Conservation (phyloP, 371 early-diverging fungal genomes). For the Apophysomyces trapeziformis region DNA sequence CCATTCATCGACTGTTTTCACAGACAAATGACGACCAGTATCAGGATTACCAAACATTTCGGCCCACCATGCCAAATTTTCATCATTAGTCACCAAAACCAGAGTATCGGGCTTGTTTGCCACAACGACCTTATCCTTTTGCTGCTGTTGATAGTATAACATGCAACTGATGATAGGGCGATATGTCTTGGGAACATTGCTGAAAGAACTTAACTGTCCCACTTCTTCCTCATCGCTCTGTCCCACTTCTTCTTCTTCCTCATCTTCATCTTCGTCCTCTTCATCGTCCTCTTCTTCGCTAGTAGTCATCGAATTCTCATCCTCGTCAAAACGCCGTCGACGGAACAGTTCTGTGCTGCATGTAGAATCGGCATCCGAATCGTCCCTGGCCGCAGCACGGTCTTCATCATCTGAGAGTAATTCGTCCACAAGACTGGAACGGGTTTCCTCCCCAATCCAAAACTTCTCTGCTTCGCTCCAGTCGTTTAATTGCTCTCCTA, state of each 20-base stretch:
- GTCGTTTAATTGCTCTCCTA: slow-evolving; percentile 52
- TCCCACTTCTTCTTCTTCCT: slow-evolving; percentile 27
- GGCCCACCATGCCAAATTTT: slow-evolving; percentile 53
- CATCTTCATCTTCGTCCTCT: slow-evolving; percentile 19
- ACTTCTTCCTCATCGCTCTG: slow-evolving; percentile 24
- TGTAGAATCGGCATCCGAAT: slow-evolving; percentile 26
- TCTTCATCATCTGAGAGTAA: slow-evolving; percentile 29
- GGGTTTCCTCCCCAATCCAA: slow-evolving; percentile 51
- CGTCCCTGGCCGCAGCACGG: slow-evolving; percentile 17
- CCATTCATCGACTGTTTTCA: slow-evolving; percentile 52
- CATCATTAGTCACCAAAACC: slow-evolving; percentile 53
- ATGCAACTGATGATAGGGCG: slow-evolving; percentile 49
- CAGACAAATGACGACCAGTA: slow-evolving; percentile 36
- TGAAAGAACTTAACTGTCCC: slow-evolving; percentile 19
- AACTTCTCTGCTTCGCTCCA: slow-evolving; percentile 56
- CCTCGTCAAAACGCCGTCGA: slow-evolving; percentile 25
- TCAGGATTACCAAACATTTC: slow-evolving; percentile 48
- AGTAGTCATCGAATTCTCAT: slow-evolving; percentile 18
- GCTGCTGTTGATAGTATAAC: slow-evolving; percentile 41
- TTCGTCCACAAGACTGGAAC: slow-evolving; percentile 27
- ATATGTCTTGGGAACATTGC: slow-evolving; percentile 42
- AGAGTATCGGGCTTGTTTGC: slow-evolving; percentile 20
- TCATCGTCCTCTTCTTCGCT: slow-evolving; percentile 15
- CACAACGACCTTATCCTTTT: slow-evolving; percentile 10
- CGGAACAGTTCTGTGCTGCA: slow-evolving; percentile 35